Percentiles rank a stretch among this genome's conserved stretches.
These are phyloP conservation scores for Craterostigma plantagineum DNA, from an alignment of 257 asterid species.

Conservation along the genomic window DNA sequence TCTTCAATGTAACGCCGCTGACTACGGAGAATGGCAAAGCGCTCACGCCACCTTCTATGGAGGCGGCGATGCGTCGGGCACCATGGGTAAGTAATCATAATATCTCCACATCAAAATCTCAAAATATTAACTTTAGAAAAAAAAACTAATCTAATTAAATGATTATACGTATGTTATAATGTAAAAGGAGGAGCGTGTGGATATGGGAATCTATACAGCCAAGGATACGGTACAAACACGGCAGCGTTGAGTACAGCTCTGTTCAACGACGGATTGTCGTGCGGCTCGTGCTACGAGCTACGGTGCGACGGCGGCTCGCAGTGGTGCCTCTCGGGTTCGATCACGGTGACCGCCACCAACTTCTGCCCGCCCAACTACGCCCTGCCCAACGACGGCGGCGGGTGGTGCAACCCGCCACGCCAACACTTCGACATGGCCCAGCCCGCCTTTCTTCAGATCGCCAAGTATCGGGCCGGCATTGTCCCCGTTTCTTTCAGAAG, in stretches of 20 bases:
- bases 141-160: neutral
- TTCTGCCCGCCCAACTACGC: neutral
- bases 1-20: too few relatives aligned
- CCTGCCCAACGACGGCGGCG: slow-evolving; percentile 2
- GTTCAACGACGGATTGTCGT: neutral
- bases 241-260: too few relatives aligned
- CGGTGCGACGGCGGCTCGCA: neutral
- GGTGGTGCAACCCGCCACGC: slow-evolving; percentile 5
- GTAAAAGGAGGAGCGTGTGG: slow-evolving; percentile 3
- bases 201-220: neutral
- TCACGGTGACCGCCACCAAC: neutral
- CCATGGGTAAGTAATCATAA: neutral
- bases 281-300: neutral
- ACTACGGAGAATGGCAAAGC: neutral
- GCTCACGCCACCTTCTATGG: slow-evolving; percentile 5
- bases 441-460: neutral
- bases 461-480: slow-evolving; percentile 3
- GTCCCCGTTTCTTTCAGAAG: neutral
- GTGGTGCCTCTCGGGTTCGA: neutral
- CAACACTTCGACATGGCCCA: neutral
- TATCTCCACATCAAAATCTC: too few relatives aligned
- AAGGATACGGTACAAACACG: too few relatives aligned
- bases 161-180: too few relatives aligned
- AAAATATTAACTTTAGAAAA: neutral
- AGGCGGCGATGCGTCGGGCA: slow-evolving; percentile 4